Percentiles rank a stretch among this genome's conserved stretches.
Evolutionary conservation across 2,329 filamentous ascomycete species (phyloP).

Genomic region (Ophiostoma tasmaniense): DNA sequence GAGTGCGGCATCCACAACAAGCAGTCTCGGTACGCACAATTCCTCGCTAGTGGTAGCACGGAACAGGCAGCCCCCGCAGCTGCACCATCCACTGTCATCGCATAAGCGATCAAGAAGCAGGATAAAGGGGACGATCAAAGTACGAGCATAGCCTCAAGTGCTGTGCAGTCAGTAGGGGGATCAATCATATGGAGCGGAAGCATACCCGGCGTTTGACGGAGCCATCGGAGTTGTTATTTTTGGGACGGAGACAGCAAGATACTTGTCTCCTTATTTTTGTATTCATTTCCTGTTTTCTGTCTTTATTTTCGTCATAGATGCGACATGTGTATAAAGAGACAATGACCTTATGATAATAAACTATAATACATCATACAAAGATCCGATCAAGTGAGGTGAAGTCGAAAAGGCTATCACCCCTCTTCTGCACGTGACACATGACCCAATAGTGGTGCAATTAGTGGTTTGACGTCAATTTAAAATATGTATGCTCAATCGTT

Average conservation of each 20-base stretch:
- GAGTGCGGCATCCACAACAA: slow-evolving; percentile 99
- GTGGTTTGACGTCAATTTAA: neutral
- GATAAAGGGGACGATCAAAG: neutral
- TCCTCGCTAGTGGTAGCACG: slow-evolving; percentile 38
- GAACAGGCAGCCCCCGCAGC: neutral
- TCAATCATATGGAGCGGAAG: neutral
- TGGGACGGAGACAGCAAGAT: neutral
- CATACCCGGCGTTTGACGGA: slow-evolving; percentile 11
- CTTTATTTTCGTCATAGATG: neutral
- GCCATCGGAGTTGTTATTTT: neutral
- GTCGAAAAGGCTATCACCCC: neutral
- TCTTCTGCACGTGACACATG: neutral
- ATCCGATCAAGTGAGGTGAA: neutral
- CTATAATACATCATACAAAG: neutral
- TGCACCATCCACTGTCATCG: neutral
- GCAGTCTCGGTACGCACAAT: slow-evolving; percentile 85
- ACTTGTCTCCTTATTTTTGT: neutral
- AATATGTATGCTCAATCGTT: neutral
- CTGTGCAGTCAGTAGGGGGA: neutral
- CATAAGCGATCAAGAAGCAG: neutral
- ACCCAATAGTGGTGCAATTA: neutral
- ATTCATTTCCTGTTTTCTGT: neutral
- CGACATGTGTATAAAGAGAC: neutral
- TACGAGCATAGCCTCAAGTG: neutral
- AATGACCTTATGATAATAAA: slow-evolving; percentile 6